Conservation (phyloP, 352 stramenopile species). For the Phytophthora tubulina region DNA sequence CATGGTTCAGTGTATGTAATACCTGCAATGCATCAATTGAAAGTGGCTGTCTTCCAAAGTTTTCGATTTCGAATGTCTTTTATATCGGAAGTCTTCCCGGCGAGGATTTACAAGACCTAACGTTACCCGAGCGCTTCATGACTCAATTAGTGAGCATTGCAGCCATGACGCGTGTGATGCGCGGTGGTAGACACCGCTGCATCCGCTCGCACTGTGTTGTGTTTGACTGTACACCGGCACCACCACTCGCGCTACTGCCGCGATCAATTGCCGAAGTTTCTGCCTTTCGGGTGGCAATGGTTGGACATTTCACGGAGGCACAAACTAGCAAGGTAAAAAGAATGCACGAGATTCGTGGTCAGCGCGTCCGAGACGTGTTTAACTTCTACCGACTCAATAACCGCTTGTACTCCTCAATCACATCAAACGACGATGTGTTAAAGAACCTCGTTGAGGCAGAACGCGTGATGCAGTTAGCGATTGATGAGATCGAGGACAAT, state of each 20-base stretch:
- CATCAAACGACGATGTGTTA: not conserved
- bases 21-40: not conserved
- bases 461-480: not conserved
- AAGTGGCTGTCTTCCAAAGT: not conserved
- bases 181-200: not conserved
- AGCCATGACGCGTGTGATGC: conserved; percentile 9
- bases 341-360: conserved; percentile 1
- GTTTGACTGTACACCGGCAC: not conserved
- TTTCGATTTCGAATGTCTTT: conserved; percentile 2
- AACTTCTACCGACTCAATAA: conserved; percentile 9
- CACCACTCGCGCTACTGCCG: too few relatives aligned
- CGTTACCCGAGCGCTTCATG: conserved; percentile 4
- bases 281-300: too few relatives aligned
- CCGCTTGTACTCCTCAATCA: not conserved
- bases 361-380: not conserved
- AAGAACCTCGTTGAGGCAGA: not conserved
- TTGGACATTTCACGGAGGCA: too few relatives aligned
- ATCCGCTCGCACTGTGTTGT: not conserved
- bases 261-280: too few relatives aligned
- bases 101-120: not conserved
- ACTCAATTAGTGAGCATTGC: conserved; percentile 2
- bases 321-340: not conserved
- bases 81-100: not conserved
- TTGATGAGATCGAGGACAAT: too few relatives aligned
- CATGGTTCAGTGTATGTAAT: not conserved